Evolutionary conservation across 1,284 basidiomycete species (phyloP), one percentile per base, ranked within the genome.

Genomic region (Mycosarcoma mackinlayi): DNA sequence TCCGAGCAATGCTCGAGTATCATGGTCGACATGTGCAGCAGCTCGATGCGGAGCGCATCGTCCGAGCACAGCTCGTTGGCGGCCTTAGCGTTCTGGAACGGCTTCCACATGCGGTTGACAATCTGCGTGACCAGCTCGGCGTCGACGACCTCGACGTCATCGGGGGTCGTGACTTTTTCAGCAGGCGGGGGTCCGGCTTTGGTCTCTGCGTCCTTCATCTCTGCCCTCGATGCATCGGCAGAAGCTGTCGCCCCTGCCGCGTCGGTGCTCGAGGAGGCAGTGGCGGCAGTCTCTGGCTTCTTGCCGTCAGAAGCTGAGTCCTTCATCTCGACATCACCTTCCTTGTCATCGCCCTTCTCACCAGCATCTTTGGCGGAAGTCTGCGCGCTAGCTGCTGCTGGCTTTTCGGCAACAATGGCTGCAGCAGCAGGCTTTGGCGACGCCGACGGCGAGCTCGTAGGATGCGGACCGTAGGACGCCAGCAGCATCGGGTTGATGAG

Each of bases 401-500:
- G 18, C 37, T 53, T 53, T 19, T 45, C 46, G 14, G 30, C 50
- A 18, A 34, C 31, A 3, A 44, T 19, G 13, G 45, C 35, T 10
- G 56, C 30, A 4, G 34, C 27, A 3, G 41, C 44, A 11, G 54
- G 46, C 40, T 60, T 63, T 13, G 56, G 63, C 31, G 63, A 65
- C 11, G 56, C 33, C n/a, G 48, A 42, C 6, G 63, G 56, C 45
- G 58, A 39, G 47, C 42, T 50, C 10, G 58, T 47, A 16, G 47
- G 60, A 19, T 57, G 45, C 27, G 61, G 52, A 19, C 54, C 49
- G 37, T 91, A 90, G 67, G 93, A 89, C 31, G 93, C 87, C 28
- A 94, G 86, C 9, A 98, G 85, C 19, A 89, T 92, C 1, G 96
- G 97, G 37, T 94, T 95, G 78, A 98, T 86, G 59, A 98, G 86